Evolutionary conservation across 768 basidiomycete species (phyloP).

Genomic region (Boletus rufocinnamomeus): DNA sequence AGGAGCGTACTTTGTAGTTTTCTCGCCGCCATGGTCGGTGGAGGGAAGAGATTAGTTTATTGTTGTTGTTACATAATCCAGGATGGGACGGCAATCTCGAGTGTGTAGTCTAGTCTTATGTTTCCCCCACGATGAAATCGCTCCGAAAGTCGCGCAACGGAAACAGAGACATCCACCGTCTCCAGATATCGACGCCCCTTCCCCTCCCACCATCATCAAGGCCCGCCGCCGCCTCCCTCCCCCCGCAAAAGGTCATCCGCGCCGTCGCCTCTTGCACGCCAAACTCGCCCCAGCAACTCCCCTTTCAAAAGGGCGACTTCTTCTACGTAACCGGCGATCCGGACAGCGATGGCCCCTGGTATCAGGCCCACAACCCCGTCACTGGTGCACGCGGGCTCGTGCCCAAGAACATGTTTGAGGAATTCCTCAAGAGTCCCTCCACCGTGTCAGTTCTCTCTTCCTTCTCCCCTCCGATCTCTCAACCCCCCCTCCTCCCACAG

Average conservation of each 20-base stretch:
- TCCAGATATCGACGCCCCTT: conserved; percentile 70
- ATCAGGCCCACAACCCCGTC: conserved; percentile 93
- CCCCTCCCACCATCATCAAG: conserved; percentile 49
- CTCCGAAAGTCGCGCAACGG: conserved; percentile 69
- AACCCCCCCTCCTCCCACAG: conserved; percentile 25
- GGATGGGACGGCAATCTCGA: too few species aligned
- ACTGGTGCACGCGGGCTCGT: conserved; percentile 91
- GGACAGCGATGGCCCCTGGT: conserved; percentile 64
- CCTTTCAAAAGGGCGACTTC: conserved; percentile 94
- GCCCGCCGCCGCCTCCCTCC: conserved; percentile 67
- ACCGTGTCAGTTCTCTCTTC: conserved; percentile 39
- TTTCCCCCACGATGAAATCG: conserved; percentile 62
- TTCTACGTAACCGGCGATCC: conserved; percentile 90
- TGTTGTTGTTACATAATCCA: conserved; percentile 29
- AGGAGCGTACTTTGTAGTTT: conserved; percentile 77
- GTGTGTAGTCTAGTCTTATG: too few species aligned
- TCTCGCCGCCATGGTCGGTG: conserved; percentile 73
- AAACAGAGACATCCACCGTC: conserved; percentile 56
- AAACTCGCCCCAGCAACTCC: conserved; percentile 78
- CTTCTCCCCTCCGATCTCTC: not conserved
- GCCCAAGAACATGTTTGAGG: conserved; percentile 85
- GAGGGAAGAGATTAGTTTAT: not conserved
- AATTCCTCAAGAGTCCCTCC: conserved; percentile 72
- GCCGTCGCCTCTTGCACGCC: conserved; percentile 70
- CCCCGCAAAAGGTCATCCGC: conserved; percentile 95